Evolutionary conservation across 164 flowering plant species (phyloP), one percentile per base, ranked within the genome.

Genomic region (Chimonanthus salicifolius): DNA sequence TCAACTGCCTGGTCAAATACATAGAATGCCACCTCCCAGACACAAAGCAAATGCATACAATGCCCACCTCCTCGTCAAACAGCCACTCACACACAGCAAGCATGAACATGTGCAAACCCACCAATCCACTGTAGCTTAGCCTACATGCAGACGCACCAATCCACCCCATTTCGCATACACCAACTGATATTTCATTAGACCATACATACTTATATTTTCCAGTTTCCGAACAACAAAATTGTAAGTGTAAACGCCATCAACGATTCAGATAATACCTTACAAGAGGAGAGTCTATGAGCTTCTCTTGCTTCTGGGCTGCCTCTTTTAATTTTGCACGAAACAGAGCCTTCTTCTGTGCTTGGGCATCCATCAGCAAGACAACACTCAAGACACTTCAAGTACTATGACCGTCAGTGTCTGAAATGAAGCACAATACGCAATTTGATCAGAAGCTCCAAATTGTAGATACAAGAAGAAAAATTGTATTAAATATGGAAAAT

Each of bases 271-370:
- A 33, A 6, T 75, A 83, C 85, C 82, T 83, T 20, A 83, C 82
- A 54, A 81, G 82, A 60, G 84, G 82, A 74, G 84, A 81, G 62
- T 81, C 82, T 18, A 83, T 81, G 15, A 81, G 82, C 47, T 81
- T 83, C 33, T 83, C 81, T 10, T 65, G 77, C 60, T 81, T 83
- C 67, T 73, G 81, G 46, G 83, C 82, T 48, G 76, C 80, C 7
- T 83, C 87, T 70, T 85, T 89, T 78, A 90, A 71, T 84, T 89
- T 92, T 20, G 90, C 84, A 47, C 91, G 90, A 84, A 78, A 87
- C 78, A 83, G 62, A 0, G 95, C 88, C 78, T 88, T 92, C 76
- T 82, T 87, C 81, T 67, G 85, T 20, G 81, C 85, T 76, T 78
- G 78, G 64, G 88, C 84, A 78, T 84, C 92, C 92, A 88, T 88